Base-by-base conservation (phyloP, 2,329 filamentous ascomycete genomes). In the Orbilia oligospora region DNA sequence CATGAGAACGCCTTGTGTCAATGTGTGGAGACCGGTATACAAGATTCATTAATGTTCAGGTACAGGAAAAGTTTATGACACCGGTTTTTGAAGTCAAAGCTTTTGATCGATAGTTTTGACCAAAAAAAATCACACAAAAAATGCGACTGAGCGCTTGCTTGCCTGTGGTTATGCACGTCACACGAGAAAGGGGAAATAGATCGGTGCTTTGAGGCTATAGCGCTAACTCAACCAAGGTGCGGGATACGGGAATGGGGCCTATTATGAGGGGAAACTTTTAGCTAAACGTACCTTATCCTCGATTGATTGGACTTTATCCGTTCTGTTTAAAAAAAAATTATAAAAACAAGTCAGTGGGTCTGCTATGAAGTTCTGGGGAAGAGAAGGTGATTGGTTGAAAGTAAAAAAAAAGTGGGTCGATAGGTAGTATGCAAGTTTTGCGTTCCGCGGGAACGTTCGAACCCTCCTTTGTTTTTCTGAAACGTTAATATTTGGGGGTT, bases 261-360 rank as follows among this genome's bases (percentile, higher is more conserved):
- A 30, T 41, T 18, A 41, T 55, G 24, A 18, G 49, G 10, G 33
- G 9, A n/a, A 44, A 3, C 12, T 41, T 41, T 41, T 38, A 30
- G n/a, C 12, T 3, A 61, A 65, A 70, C 76, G 69, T 70, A 79
- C 76, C 70, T 79, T 79, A 67, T 79, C 76, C 46, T 73, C 76
- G 38, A 79, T 79, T 24, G 70, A 66, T 46, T 79, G 76, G 58
- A 75, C 22, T 75, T 79, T 79, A 79, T 79, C 76, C 65, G 76
- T 79, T 65, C 76, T 79, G 56, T 61, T 61, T 56, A 48, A 58
- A 69, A 41, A 64, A 48, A 58, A 69, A 41, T 51, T 53, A 65
- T 51, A 41, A 63, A 53, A 53, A 53, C n/a, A n/a, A 16, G 44
- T 46, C 8, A 20, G 44, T 55, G 58, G 61, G 67, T 71, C 56